Conservation (phyloP, 768 basidiomycete genomes). For the Dioszegia aurantiaca region DNA sequence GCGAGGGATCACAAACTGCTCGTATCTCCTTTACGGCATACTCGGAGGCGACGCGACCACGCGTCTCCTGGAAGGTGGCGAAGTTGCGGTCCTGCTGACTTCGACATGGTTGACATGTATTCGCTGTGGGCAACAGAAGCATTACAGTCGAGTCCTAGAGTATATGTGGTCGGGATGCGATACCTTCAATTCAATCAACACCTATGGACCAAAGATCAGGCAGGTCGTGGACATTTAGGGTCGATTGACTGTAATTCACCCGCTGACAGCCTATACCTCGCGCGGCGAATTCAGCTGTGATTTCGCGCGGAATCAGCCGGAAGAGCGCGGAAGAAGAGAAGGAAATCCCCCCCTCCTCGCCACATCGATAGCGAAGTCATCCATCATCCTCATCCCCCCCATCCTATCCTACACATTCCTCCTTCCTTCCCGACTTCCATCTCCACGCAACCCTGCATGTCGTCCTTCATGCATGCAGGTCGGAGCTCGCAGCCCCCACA, state of each 20-base stretch:
- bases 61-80: neutral
- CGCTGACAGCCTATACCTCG: too few relatives aligned
- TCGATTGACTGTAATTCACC: too few relatives aligned
- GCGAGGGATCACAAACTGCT: too few relatives aligned
- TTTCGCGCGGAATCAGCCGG: neutral
- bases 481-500: neutral
- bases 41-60: neutral
- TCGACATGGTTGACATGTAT: too few relatives aligned
- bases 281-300: neutral
- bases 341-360: neutral
- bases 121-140: too few relatives aligned
- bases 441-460: neutral
- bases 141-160: too few relatives aligned
- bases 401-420: neutral
- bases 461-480: neutral
- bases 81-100: neutral
- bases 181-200: too few relatives aligned
- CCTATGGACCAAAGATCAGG: too few relatives aligned
- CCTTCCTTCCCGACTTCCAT: neutral
- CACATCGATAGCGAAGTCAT: neutral
- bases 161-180: too few relatives aligned
- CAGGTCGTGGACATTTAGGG: too few relatives aligned
- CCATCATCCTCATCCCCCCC: neutral
- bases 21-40: neutral
- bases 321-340: neutral